Base-by-base conservation (phyloP, 805 yeast genomes). In the Cyberlindnera xishuangbannaensis region DNA sequence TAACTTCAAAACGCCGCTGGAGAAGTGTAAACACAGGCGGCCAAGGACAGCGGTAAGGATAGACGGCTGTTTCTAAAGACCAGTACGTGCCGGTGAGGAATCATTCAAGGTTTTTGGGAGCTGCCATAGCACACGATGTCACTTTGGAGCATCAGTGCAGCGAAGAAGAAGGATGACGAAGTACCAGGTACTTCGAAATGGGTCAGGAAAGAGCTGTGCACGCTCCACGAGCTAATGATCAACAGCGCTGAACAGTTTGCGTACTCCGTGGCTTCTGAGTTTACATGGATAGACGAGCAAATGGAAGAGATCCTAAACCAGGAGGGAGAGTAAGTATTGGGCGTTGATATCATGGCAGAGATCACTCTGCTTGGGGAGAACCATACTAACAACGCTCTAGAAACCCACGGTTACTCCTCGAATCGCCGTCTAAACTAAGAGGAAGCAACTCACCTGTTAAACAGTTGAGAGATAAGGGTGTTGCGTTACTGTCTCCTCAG, bases 161-260 rank as follows among this genome's bases (percentile, higher is more conserved):
- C 56, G 4, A 52, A 42, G 36, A 44, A 37, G 28, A 41, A 34
- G 25, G 48, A 50, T 6, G 49, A 49, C 5, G 45, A 47, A 19
- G 45, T 67, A 5, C 76, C 76, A 1, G 81, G 78, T 6, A 56
- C 77, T 2, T 67, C 74, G 10, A 66, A 59, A 40, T 73, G 76
- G 75, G 58, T 71, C 30, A 59, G 69, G 21, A 53, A 53, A 31
- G 76, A 72, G 44, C 53, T 69, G 50, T 48, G 52, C 35, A 55
- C 60, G 12, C 59, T 64, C 19, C 59, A 59, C 40, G 59, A 57
- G 27, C 55, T 60, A 34, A 64, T 69, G 42, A 43, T 51, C 9
- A 50, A 56, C 15, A 59, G 60, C 36, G 48, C 60, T 11, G 71
- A 64, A 34, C 63, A 59, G 25, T 53, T 69, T 28, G 63, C 67